These are phyloP conservation scores for Onygenales sp. DNA, from an alignment of 2,329 filamentous ascomycete species.

Conservation along the genomic window DNA sequence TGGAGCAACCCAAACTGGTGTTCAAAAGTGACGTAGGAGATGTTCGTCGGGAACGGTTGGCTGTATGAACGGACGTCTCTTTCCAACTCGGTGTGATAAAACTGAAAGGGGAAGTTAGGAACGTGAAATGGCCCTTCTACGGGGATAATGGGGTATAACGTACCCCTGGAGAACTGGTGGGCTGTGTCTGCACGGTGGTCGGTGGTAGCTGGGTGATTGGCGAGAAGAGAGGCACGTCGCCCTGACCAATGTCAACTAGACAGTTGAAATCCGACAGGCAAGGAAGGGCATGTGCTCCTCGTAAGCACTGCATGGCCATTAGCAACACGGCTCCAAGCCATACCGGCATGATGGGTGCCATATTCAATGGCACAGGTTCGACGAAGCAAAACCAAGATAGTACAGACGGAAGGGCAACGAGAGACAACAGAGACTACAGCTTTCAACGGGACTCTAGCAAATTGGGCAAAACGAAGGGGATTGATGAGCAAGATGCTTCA, in stretches of 20 bases:
- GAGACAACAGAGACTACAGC: background rate
- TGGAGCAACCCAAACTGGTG: background rate
- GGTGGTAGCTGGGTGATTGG: background rate
- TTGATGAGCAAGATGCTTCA: background rate
- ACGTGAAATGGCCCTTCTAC: background rate
- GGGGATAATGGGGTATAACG: background rate
- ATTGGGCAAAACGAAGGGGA: background rate
- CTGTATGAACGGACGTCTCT: constrained; percentile 6
- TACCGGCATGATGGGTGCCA: background rate
- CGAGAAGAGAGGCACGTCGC: background rate
- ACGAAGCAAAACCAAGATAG: background rate
- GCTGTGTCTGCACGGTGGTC: background rate
- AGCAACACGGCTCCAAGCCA: constrained; percentile 1
- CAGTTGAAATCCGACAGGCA: background rate
- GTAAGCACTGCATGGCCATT: background rate
- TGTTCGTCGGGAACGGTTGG: constrained; percentile 18
- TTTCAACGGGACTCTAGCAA: too few relatives aligned
- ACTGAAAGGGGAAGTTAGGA: background rate
- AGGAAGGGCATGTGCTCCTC: constrained; percentile 1
- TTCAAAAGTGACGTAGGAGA: constrained; percentile 4
- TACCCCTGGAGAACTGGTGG: background rate
- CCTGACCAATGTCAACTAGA: background rate
- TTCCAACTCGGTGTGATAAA: constrained; percentile 4
- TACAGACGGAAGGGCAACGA: background rate
- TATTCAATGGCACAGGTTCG: background rate